Evolutionary conservation across 306 rosid genomes (phyloP).

Genomic region (Vigna nakashimae): DNA sequence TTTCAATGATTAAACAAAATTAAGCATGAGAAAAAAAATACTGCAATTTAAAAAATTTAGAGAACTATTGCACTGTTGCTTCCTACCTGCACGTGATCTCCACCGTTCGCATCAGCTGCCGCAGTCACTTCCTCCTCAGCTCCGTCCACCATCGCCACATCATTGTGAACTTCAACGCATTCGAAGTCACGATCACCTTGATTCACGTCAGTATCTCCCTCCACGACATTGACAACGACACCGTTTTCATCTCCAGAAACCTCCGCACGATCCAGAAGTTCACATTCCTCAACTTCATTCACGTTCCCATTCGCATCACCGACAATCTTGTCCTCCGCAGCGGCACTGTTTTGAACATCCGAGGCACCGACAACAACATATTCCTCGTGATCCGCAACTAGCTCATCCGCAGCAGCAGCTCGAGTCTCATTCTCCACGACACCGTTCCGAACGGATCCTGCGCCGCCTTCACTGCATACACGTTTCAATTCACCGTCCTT

Average conservation of each 20-base stretch:
- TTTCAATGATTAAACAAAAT: neutral
- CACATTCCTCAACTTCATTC: constrained; percentile 25
- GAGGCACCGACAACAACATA: constrained; percentile 23
- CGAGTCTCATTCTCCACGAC: neutral
- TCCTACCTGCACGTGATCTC: neutral
- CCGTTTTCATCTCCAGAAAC: constrained; percentile 32
- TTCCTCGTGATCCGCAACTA: constrained; percentile 21
- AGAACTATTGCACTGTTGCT: neutral
- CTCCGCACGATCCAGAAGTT: neutral
- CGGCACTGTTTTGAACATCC: constrained; percentile 31
- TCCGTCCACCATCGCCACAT: neutral
- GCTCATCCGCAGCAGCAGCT: neutral
- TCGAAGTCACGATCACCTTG: constrained; percentile 31
- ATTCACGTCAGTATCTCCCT: constrained; percentile 18
- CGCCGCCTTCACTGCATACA: constrained; percentile 18
- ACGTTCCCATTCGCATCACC: neutral
- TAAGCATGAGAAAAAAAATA: neutral
- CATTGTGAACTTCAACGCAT: constrained; percentile 33
- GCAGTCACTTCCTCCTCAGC: constrained; percentile 17
- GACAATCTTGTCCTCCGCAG: constrained; percentile 18
- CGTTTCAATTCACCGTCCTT: constrained; percentile 26
- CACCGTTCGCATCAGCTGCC: neutral
- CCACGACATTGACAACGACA: constrained; percentile 2
- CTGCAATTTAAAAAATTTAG: neutral
- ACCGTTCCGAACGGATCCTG: constrained; percentile 45